phyloP scores from a whole-genome alignment of 106 monocot genomes.

The Dactylorhiza incarnata region DNA sequence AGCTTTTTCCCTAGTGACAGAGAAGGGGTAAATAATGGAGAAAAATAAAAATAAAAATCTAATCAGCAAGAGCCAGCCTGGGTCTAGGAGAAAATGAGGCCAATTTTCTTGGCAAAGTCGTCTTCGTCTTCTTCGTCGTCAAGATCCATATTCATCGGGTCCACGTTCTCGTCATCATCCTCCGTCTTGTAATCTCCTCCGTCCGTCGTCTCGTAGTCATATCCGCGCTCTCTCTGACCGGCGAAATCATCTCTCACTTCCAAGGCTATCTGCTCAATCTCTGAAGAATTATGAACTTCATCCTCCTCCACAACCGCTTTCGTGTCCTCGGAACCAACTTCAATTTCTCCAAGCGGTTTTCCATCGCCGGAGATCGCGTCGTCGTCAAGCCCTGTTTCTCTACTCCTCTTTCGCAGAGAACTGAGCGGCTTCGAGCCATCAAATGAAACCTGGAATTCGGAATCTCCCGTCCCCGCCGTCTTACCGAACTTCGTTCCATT shows the following conservation, averaged over 20 bases:
- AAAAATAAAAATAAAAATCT: not conserved
- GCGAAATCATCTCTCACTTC: slow-evolving; percentile 23
- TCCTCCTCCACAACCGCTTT: slow-evolving; percentile 17
- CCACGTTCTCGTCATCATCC: slow-evolving; percentile 19
- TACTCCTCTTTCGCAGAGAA: slow-evolving; percentile 59
- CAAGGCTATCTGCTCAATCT: slow-evolving; percentile 14
- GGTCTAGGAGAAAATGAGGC: slow-evolving; percentile 30
- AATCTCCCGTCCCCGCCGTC: slow-evolving; percentile 5
- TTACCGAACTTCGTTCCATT: not conserved
- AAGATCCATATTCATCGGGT: slow-evolving; percentile 13
- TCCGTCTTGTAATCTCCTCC: slow-evolving; percentile 28
- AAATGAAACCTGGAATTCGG: slow-evolving; percentile 33
- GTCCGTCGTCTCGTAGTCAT: slow-evolving; percentile 33
- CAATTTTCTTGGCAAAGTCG: slow-evolving; percentile 64
- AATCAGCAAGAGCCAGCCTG: not conserved
- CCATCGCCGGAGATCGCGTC: slow-evolving; percentile 6
- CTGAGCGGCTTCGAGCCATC: slow-evolving; percentile 67
- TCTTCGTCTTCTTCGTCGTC: slow-evolving; percentile 53
- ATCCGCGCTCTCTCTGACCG: slow-evolving; percentile 27
- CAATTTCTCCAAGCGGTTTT: slow-evolving; percentile 10
- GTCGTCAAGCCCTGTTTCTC: slow-evolving; percentile 17
- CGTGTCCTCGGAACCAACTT: slow-evolving; percentile 2
- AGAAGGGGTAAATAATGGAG: not conserved
- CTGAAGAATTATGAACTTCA: slow-evolving; percentile 15
- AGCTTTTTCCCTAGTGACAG: not conserved